A percentile compares a stretch with the other conserved stretches of the same genome.
Conservation (phyloP, 176 grass and related monocot genomes). For the Oropetium thomaeum region DNA sequence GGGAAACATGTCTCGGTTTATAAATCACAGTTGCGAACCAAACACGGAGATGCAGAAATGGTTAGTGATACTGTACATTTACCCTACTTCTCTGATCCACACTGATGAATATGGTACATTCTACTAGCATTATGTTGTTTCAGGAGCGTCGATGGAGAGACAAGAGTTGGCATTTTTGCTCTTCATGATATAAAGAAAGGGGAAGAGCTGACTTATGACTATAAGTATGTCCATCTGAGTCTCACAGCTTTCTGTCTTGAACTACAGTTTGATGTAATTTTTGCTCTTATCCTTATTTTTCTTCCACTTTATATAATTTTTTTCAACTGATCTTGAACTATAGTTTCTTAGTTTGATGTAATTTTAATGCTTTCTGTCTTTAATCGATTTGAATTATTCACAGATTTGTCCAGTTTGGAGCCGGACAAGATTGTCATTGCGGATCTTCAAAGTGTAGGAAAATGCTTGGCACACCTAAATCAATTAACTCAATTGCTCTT, state of each 20-base stretch:
- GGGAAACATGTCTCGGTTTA: conserved; percentile 92
- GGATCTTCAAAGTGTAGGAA: conserved; percentile 81
- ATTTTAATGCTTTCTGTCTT: conserved; percentile 20
- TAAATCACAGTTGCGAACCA: conserved; percentile 98
- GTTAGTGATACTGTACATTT: conserved; percentile 53
- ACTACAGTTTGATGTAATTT: no score
- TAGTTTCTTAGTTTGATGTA: conserved; percentile 24
- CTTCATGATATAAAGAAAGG: conserved; percentile 76
- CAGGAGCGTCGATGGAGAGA: conserved; percentile 91
- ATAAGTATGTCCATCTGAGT: conserved; percentile 65
- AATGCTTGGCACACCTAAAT: conserved; percentile 55
- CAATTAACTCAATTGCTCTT: conserved; percentile 12
- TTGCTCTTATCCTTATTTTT: not conserved
- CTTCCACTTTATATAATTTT: not conserved
- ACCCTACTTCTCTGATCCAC: not conserved
- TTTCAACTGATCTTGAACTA: conserved; percentile 3
- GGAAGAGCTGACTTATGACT: conserved; percentile 93
- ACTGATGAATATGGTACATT: conserved; percentile 26
- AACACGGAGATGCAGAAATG: conserved; percentile 99
- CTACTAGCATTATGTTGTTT: conserved; percentile 8
- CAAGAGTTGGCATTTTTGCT: conserved; percentile 93
- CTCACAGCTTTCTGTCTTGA: no score
- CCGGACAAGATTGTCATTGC: conserved; percentile 90
- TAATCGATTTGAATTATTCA: conserved; percentile 33
- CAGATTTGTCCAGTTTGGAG: conserved; percentile 98